phyloP scores from a whole-genome alignment of 2,329 filamentous ascomycete genomes.

The Penicillium sp. region DNA sequence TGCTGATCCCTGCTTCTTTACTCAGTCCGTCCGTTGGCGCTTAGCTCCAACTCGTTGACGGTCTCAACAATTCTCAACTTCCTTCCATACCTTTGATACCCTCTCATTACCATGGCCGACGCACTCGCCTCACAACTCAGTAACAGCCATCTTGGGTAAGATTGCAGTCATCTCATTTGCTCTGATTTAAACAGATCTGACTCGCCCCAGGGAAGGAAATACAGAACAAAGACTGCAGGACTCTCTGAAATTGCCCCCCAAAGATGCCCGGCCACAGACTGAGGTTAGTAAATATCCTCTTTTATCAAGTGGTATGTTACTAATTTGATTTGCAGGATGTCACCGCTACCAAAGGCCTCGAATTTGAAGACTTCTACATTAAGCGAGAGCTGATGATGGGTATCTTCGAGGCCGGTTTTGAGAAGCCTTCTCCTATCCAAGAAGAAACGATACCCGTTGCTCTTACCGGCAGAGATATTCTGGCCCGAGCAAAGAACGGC shows the following conservation, averaged over 20 bases:
- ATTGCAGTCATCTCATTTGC: not conserved
- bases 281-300: slow-evolving; percentile 37
- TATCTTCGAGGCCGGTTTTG: slow-evolving; percentile 98
- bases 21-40: not conserved
- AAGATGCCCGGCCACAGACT: slow-evolving; percentile 51
- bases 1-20: not conserved
- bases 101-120: slow-evolving; percentile 40
- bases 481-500: slow-evolving; percentile 96
- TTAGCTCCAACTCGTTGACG: not conserved
- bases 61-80: not conserved
- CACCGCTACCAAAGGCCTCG: slow-evolving; percentile 92
- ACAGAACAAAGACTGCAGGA: slow-evolving; percentile 46
- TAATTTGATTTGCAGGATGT: slow-evolving; percentile 68
- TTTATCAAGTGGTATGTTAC: slow-evolving; percentile 11
- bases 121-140: slow-evolving; percentile 46
- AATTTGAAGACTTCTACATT: slow-evolving; percentile 95
- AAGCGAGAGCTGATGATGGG: slow-evolving; percentile 97
- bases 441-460: slow-evolving; percentile 98
- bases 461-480: slow-evolving; percentile 88
- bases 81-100: slow-evolving; percentile 7
- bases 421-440: slow-evolving; percentile 98
- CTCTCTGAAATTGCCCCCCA: slow-evolving; percentile 46
- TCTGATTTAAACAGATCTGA: slow-evolving; percentile 10
- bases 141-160: slow-evolving; percentile 45
- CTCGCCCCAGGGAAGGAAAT: slow-evolving; percentile 35